These are phyloP conservation scores for Gynandropsis gynandra DNA, from an alignment of 345 rosid genomes.

Conservation along the genomic window DNA sequence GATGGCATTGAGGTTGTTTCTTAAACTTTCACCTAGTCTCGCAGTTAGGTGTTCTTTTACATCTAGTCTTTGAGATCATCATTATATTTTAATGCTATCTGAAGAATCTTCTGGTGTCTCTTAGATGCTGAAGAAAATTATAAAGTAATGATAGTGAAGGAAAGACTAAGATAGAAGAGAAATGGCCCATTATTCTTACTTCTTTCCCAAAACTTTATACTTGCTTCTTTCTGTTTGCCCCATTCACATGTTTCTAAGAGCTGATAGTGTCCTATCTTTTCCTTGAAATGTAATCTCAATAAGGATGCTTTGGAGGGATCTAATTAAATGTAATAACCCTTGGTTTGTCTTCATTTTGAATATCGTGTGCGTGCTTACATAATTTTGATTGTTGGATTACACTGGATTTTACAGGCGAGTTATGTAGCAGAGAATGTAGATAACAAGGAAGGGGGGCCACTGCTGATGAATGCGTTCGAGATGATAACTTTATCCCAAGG, in stretches of 20 bases:
- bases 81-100: too few relatives aligned
- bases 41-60: constrained; percentile 4
- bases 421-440: constrained; percentile 53
- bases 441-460: constrained; percentile 46
- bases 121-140: neutral
- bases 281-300: too few relatives aligned
- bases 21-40: constrained; percentile 10
- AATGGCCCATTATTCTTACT: too few relatives aligned
- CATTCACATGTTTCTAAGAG: too few relatives aligned
- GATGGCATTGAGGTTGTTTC: constrained; percentile 69
- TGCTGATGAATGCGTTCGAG: constrained; percentile 94
- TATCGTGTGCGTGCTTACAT: constrained; percentile 9
- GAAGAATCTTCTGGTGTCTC: neutral
- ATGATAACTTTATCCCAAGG: constrained; percentile 97
- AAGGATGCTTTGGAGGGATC: too few relatives aligned
- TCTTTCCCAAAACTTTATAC: too few relatives aligned
- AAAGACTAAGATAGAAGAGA: too few relatives aligned
- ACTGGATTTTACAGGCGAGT: constrained; percentile 55
- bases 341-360: neutral
- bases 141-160: too few relatives aligned
- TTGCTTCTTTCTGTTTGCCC: too few relatives aligned
- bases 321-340: neutral
- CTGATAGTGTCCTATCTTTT: too few relatives aligned
- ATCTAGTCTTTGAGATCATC: neutral
- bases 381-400: too few relatives aligned